phyloP scores from a whole-genome alignment of 768 basidiomycete species.

The Trametes cinnabarina region DNA sequence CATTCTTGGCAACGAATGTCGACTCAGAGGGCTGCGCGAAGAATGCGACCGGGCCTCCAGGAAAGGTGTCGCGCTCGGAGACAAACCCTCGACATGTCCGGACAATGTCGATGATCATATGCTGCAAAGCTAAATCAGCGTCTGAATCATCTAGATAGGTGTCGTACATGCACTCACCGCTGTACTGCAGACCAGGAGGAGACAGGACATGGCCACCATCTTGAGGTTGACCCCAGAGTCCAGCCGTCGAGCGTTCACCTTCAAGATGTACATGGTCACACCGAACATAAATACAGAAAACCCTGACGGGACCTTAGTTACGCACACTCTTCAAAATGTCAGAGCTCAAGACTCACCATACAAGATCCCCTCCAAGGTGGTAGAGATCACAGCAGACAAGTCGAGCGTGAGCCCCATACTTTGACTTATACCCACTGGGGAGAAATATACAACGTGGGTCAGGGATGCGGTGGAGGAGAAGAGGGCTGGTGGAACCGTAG shows the following conservation, averaged over 20 bases:
- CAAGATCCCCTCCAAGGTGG: slow-evolving; percentile 27
- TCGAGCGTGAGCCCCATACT: slow-evolving; percentile 17
- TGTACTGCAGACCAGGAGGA: slow-evolving; percentile 32
- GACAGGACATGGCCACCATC: slow-evolving; percentile 24
- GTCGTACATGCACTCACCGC: slow-evolving; percentile 22
- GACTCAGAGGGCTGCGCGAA: slow-evolving; percentile 29
- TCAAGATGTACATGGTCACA: slow-evolving; percentile 29
- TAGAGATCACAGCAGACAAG: slow-evolving; percentile 26
- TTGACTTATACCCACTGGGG: neutral
- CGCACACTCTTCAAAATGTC: no score
- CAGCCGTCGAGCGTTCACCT: neutral
- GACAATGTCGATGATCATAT: neutral
- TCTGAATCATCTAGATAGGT: neutral
- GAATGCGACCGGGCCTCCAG: slow-evolving; percentile 22
- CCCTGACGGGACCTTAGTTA: slow-evolving; percentile 21
- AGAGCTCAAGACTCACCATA: slow-evolving; percentile 25
- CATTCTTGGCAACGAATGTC: slow-evolving; percentile 30
- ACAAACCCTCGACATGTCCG: slow-evolving; percentile 25
- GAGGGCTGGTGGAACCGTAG: neutral
- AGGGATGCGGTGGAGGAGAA: neutral
- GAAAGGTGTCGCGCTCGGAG: slow-evolving; percentile 15
- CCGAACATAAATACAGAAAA: slow-evolving; percentile 38
- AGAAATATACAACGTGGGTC: neutral
- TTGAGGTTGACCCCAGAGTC: neutral
- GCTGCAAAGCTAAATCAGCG: neutral